Conservation (phyloP, 768 basidiomycete genomes). For the Gautieria morchelliformis region DNA sequence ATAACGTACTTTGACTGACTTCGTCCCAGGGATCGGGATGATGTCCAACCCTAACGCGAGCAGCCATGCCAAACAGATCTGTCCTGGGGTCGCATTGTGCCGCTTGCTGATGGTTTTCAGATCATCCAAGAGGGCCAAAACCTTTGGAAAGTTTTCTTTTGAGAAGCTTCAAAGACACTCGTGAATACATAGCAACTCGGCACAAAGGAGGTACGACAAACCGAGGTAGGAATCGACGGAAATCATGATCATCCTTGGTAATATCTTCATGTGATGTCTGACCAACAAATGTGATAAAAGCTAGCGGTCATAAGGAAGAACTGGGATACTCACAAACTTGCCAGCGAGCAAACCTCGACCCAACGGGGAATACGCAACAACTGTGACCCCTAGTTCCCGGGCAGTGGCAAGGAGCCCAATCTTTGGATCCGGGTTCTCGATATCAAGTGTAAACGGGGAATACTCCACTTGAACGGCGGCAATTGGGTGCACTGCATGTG, state of each 20-base stretch:
- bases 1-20: constrained; percentile 18
- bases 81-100: constrained; percentile 33
- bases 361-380: constrained; percentile 44
- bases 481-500: constrained; percentile 41
- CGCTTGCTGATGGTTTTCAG: constrained; percentile 27
- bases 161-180: constrained; percentile 1
- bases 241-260: constrained; percentile 24
- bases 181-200: not conserved
- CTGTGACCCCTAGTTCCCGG: constrained; percentile 39
- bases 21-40: constrained; percentile 40
- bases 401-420: constrained; percentile 33
- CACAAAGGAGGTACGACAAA: constrained; percentile 10
- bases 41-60: constrained; percentile 37
- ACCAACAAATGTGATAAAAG: not conserved
- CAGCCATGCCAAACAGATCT: constrained; percentile 40
- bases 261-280: constrained; percentile 34
- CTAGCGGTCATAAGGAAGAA: not conserved
- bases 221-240: not conserved
- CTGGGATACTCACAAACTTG: constrained; percentile 23
- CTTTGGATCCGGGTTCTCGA: constrained; percentile 29
- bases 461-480: constrained; percentile 42
- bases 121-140: constrained; percentile 22
- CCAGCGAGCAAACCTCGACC: constrained; percentile 44
- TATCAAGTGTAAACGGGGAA: constrained; percentile 38
- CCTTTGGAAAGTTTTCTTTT: constrained; percentile 23